Percentiles rank a stretch among this genome's conserved stretches.
Conservation (phyloP, 768 basidiomycete species). For the Megacollybia marginata region DNA sequence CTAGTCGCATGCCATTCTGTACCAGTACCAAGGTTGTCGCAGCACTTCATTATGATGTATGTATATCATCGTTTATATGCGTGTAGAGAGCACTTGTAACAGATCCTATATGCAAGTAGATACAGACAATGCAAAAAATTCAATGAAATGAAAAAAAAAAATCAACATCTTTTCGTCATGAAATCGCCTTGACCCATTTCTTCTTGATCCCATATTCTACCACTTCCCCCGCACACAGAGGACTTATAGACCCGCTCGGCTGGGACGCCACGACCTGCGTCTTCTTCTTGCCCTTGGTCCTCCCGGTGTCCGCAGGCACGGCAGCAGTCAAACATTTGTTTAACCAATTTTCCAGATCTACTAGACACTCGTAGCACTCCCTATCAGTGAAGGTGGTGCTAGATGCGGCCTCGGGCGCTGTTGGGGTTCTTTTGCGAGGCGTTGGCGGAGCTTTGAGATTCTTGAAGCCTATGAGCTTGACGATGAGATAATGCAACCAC, state of each 20-base stretch:
- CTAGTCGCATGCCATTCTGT: no score
- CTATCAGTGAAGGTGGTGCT: constrained; percentile 47
- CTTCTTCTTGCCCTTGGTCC: constrained; percentile 24
- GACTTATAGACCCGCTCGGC: constrained; percentile 15
- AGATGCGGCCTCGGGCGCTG: background rate
- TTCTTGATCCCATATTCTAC: constrained; percentile 51
- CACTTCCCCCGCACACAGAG: constrained; percentile 52
- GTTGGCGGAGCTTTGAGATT: constrained; percentile 48
- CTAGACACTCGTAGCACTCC: constrained; percentile 62
- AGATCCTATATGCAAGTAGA: no score
- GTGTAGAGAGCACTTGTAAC: no score
- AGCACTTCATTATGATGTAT: no score
- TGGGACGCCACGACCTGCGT: constrained; percentile 7
- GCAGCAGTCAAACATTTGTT: constrained; percentile 34
- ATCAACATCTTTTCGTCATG: background rate
- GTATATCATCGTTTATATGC: no score
- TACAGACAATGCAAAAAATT: no score
- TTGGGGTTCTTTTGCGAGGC: constrained; percentile 27
- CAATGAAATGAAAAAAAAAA: no score
- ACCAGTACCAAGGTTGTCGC: no score
- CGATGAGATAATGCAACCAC: constrained; percentile 87
- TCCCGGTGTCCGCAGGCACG: constrained; percentile 20
- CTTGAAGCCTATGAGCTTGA: constrained; percentile 67
- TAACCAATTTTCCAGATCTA: constrained; percentile 59
- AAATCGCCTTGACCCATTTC: constrained; percentile 47